Evolutionary conservation across 2,329 filamentous ascomycete genomes (phyloP).

Genomic region (Calonectria fujianensis): DNA sequence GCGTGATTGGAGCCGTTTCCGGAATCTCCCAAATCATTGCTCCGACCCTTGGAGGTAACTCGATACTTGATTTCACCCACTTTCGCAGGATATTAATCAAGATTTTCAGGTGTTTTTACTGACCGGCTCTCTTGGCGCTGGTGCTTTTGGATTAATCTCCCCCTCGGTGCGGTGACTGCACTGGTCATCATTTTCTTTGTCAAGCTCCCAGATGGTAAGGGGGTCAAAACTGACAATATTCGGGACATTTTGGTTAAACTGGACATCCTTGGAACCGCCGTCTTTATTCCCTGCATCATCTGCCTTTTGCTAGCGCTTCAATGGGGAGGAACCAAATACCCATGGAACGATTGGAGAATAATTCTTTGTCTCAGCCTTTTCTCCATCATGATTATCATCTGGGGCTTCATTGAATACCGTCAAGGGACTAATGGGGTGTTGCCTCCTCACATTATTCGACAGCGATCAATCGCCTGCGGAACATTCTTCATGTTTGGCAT

Average conservation of each 20-base stretch:
- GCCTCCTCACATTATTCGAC: not conserved
- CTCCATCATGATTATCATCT: not conserved
- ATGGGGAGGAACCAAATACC: constrained; percentile 27
- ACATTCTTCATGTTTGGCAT: not conserved
- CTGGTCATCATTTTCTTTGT: constrained; percentile 23
- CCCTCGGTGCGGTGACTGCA: constrained; percentile 15
- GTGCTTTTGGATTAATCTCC: constrained; percentile 35
- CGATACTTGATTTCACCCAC: not conserved
- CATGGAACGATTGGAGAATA: constrained; percentile 12
- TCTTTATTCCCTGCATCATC: constrained; percentile 24
- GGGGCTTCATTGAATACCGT: not conserved
- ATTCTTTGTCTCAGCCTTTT: constrained; percentile 20
- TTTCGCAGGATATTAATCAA: not conserved
- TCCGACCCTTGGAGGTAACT: not conserved
- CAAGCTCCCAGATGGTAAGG: not conserved
- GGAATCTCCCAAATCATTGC: constrained; percentile 3
- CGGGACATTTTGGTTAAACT: not conserved
- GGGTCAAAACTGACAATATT: not conserved
- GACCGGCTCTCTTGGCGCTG: constrained; percentile 29
- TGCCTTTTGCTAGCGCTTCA: constrained; percentile 30
- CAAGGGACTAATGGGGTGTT: not conserved
- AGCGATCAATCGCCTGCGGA: not conserved
- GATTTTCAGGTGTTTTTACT: constrained; percentile 19
- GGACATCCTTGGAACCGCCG: constrained; percentile 16
- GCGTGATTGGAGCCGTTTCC: not conserved